Conservation (phyloP, 2,329 filamentous ascomycete genomes). For the Hypomyces perniciosus region DNA sequence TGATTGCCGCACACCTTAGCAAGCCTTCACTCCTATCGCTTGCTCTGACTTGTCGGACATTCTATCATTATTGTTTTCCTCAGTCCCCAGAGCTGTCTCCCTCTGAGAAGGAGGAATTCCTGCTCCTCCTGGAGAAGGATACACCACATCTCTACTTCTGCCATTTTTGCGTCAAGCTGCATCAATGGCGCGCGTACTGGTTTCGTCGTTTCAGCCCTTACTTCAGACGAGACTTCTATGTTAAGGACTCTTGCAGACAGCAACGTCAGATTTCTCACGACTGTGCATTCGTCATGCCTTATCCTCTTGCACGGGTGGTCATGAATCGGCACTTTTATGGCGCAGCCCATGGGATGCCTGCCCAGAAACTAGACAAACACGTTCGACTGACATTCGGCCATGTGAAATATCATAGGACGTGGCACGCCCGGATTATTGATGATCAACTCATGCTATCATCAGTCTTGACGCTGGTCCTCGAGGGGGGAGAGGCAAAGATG, state of each 20-base stretch:
- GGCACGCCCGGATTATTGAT: constrained; percentile 12
- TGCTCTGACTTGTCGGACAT: constrained; percentile 12
- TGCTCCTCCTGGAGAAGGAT: constrained; percentile 13
- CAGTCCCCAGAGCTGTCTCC: not conserved
- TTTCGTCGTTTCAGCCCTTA: not conserved
- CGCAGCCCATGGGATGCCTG: constrained; percentile 4
- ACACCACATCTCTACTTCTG: constrained; percentile 8
- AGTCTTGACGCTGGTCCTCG: not conserved
- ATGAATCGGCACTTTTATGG: constrained; percentile 16
- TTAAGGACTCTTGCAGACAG: not conserved
- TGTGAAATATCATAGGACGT: not conserved
- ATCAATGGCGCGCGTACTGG: constrained; percentile 10
- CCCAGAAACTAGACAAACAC: not conserved
- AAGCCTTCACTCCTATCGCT: constrained; percentile 6
- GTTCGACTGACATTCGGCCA: not conserved
- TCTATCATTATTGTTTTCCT: constrained; percentile 4
- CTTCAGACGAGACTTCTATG: not conserved
- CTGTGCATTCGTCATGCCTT: constrained; percentile 1
- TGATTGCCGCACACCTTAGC: constrained; percentile 7
- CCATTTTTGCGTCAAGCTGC: constrained; percentile 4
- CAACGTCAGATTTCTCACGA: not conserved
- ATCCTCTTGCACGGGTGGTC: constrained; percentile 9
- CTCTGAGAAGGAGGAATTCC: constrained; percentile 3
- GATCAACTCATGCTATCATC: constrained; percentile 11
- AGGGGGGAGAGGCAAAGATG: not conserved